Conservation (phyloP, 78 protist genomes). For the Dictyostelium purpureum region DNA sequence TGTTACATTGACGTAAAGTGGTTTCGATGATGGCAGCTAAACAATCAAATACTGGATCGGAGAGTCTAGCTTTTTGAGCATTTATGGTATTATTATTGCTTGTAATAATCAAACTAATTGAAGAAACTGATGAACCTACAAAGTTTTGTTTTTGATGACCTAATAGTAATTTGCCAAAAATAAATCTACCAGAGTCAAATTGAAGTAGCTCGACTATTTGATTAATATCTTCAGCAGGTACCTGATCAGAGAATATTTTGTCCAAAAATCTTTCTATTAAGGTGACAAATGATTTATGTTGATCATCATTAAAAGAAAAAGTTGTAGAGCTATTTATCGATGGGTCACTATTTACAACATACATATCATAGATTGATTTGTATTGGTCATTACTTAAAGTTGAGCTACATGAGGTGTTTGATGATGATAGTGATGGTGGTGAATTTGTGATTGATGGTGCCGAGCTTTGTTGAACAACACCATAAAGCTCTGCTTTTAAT, state of each 20-base stretch:
- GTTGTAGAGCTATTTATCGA: neutral
- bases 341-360: neutral
- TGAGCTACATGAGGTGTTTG: neutral
- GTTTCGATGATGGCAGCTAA: slow-evolving; percentile 21
- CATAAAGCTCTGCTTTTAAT: slow-evolving; percentile 23
- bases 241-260: slow-evolving; percentile 15
- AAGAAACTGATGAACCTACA: neutral
- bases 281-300: slow-evolving; percentile 58
- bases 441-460: neutral
- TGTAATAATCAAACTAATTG: neutral
- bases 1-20: slow-evolving; percentile 33
- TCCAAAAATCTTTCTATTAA: slow-evolving; percentile 16
- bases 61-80: neutral
- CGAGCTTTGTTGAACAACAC: neutral
- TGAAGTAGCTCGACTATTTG: slow-evolving; percentile 46
- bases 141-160: slow-evolving; percentile 5
- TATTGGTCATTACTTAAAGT: neutral
- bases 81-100: neutral
- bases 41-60: slow-evolving; percentile 37
- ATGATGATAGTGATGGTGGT: neutral
- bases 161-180: slow-evolving; percentile 50
- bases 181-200: slow-evolving; percentile 48
- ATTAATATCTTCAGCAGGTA: slow-evolving; percentile 50
- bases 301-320: slow-evolving; percentile 47
- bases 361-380: neutral